Evolutionary conservation across 148 eudicot species (phyloP), one percentile per base, ranked within the genome.

Genomic region (Nyssa sinensis): DNA sequence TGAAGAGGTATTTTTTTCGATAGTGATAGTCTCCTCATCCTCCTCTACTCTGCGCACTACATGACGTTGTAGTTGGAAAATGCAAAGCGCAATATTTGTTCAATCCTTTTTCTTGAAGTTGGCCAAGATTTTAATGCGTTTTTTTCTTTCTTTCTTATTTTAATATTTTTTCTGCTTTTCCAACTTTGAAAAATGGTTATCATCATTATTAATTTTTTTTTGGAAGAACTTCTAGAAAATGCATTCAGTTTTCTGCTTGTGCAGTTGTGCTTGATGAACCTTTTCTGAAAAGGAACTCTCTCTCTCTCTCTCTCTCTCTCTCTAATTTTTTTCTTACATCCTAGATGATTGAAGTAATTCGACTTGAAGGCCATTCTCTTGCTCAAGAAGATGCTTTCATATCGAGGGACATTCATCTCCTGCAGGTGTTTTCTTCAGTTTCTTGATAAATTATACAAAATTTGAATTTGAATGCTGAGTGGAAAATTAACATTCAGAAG

Each of bases 291-390:
- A 37, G 44, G 44, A 37, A 37, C n/a, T n/a, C n/a, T n/a, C n/a
- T n/a, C n/a, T n/a, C n/a, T n/a, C n/a, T n/a, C n/a, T n/a, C n/a
- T n/a, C 10, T 67, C 25, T 67, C 30, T 32, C 28, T 24, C 66
- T 47, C 64, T n/a, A 49, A 47, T 19, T 35, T 9, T 63, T 23
- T 64, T 21, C 41, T 68, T 81, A 23, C 69, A 66, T 80, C 4
- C 28, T 78, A 94, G 98, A 87, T 88, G 89, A 79, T 94, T 80
- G 98, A 94, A 88, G 88, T 94, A 37, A 88, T 94, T 41, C 90
- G 97, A 19, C 86, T 94, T 69, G 98, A 94, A 84, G 98, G 94
- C n/a, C 97, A 94, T 74, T 82, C 89, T 47, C 83, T 89, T 66
- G 82, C 93, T 70, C 88, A 87, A 64, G 94, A 89, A 81, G 97